Base-by-base conservation (phyloP, 306 rosid species). In the Nissolia schottii region DNA sequence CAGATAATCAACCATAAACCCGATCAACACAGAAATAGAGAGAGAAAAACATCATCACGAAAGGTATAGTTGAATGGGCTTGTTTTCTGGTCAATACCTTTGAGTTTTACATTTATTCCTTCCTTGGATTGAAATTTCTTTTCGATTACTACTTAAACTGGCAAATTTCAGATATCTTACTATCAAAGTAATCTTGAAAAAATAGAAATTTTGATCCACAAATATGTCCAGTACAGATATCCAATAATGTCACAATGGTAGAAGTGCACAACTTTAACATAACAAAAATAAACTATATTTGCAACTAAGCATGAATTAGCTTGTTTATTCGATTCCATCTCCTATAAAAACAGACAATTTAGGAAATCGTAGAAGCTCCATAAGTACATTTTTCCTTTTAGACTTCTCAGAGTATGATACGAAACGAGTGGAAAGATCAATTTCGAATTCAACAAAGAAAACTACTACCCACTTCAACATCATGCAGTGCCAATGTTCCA, bases 401-500 rank as follows among this genome's bases (percentile, higher is more conserved):
- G 14, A 77, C 53, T 49, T 71, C 67, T 1, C 18, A 35, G 15
- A 40, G 43, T 15, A 50, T 12, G 25, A 19, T 13, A 68, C 24
- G 13, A 50, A 72, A 50, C 43, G 18, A 29, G 54, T 23, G 71
- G 14, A 50, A 62, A 3, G 2, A 45, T 46, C 12, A 43, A 3
- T 41, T 48, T 16, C 2, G 0, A 63, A n/a, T n/a, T n/a, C n/a
- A n/a, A 24, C 43, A 57, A 69, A 13, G 28, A 77, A 58, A 41
- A 53, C 49, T 58, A 69, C 56, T 49, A 82, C 92, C 73, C 82
- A 90, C 98, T 77, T 93, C 98, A 69, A 93, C 98, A 68, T 90
- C 98, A 64, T 90, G 95, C 80, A 94, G 83, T 43, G 94, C 81
- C 78, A 94, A 78, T 1, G 92, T 87, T 69, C 98, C 98, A 51